Base-by-base conservation (phyloP, 1,284 basidiomycete genomes). In the Pseudozyma pruni region DNA sequence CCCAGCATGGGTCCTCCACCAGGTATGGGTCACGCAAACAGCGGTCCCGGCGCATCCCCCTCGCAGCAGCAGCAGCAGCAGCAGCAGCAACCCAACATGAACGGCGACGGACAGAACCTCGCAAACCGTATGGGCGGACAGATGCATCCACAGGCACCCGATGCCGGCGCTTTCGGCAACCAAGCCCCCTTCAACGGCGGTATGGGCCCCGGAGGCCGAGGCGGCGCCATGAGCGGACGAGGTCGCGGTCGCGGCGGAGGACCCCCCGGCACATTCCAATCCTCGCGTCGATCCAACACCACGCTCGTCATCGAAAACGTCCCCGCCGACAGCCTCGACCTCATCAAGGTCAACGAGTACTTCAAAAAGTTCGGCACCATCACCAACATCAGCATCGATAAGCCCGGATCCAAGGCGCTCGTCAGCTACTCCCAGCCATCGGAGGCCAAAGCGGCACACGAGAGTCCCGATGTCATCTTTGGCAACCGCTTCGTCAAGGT, bases 231-330 rank as follows among this genome's bases (percentile, higher is more conserved):
- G 45, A 84, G 85, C 37, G 87, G 89, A 34, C 85, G 86, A 33
- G 75, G 79, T 17, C 60, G 75, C 25, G 79, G 81, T 19, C 64
- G 75, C 10, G 70, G 78, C n/a, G 74, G 48, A 87, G 81, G 80
- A 88, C 72, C 88, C 86, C 25, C 90, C 88, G 60, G 83, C 14
- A 62, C 72, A 10, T 73, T 74, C 55, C 51, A 80, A 27, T 72
- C 76, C 19, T 68, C 81, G 8, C 76, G 82, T n/a, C 58, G 83
- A 46, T 76, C 74, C 60, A 66, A 90, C 80, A 93, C 91, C 79
- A 95, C 94, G 0, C 86, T 97, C 25, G 91, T 96, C 19, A 90
- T 98, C 50, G 93, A 95, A 83, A 94, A 95, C 84, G 93, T 97
- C 53, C 94, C 94, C 0, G 87, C 88, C 42, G 89, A 92, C 61